phyloP scores from a whole-genome alignment of 352 stramenopile species.

The Pythium oligandrum region DNA sequence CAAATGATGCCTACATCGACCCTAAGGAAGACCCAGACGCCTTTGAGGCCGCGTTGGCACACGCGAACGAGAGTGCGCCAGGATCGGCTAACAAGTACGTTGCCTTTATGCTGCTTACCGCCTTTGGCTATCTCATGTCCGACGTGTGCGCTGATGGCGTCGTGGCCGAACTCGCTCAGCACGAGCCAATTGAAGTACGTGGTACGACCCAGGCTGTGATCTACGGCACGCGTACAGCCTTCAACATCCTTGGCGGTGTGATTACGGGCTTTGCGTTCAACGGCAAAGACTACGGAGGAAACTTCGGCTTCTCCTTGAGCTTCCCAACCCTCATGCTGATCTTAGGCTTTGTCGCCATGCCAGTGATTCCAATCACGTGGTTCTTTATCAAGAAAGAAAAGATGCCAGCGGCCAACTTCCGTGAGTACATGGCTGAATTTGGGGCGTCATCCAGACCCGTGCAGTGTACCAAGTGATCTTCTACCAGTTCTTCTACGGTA shows the following conservation, averaged over 20 bases:
- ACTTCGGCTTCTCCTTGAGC: conserved; percentile 14
- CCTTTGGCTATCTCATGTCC: conserved; percentile 69
- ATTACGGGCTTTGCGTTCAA: conserved; percentile 16
- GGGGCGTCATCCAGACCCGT: conserved; percentile 13
- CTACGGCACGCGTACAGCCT: conserved; percentile 27
- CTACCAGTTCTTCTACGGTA: conserved; percentile 14
- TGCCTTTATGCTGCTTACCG: conserved; percentile 65
- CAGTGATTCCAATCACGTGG: conserved; percentile 18
- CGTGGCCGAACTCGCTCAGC: conserved; percentile 33
- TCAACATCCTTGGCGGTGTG: conserved; percentile 5
- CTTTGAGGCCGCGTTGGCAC: not conserved
- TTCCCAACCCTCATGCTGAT: conserved; percentile 11
- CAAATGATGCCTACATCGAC: conserved; percentile 5
- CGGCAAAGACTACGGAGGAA: conserved; percentile 14
- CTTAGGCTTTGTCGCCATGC: conserved; percentile 6
- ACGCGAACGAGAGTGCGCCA: conserved; percentile 12
- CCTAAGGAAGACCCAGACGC: conserved; percentile 3
- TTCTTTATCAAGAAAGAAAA: conserved; percentile 26
- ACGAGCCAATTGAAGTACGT: conserved; percentile 33
- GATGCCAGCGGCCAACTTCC: conserved; percentile 2
- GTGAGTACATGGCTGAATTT: conserved; percentile 18
- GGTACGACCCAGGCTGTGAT: conserved; percentile 36
- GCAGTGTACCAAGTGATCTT: conserved; percentile 20
- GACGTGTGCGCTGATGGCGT: conserved; percentile 68
- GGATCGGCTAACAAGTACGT: conserved; percentile 42